Evolutionary conservation across 2,329 filamentous ascomycete species (phyloP), one percentile per base, ranked within the genome.

Genomic region (Arthrinium puccinioides): DNA sequence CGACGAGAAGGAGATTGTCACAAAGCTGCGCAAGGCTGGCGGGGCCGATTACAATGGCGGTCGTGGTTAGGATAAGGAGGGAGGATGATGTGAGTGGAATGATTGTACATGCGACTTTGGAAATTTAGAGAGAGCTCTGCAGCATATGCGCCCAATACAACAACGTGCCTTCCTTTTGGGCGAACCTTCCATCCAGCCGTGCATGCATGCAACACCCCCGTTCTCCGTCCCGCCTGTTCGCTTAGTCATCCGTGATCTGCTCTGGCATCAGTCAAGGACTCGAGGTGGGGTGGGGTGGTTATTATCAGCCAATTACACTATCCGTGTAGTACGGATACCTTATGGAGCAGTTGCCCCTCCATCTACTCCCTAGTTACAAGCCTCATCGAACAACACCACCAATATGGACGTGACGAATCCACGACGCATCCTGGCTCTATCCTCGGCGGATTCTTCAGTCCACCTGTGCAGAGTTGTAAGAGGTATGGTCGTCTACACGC

Each of bases 1-100:
- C 38, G 70, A 74, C 14, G 75, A 79, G 60, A 62, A 64, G 44
- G 76, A 80, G 15, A 70, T 85, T 36, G 75, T 83, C 13, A 56
- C 68, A 42, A 62, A 72, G 52, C 59, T 84, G 60, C 64, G 80
- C 56, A 80, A 75, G 63, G 79, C 74, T 4, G 81, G 81, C 38
- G 81, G 81, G 21, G 80, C 80, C 13, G 81, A 84, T 59, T 85
- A 84, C 68, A 80, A 84, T 52, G 78, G 79, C 7, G 79, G 74
- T 9, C 60, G 77, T 44, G 77, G 74, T 8, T 77, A n/a, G 48
- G 56, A n/a, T n/a, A n/a, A n/a, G n/a, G n/a, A n/a, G n/a, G n/a
- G n/a, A n/a, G n/a, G n/a, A n/a, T n/a, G n/a, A n/a, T n/a, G n/a
- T n/a, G n/a, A n/a, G n/a, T n/a, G n/a, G n/a, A n/a, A n/a, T n/a